phyloP scores from a whole-genome alignment of 2,329 filamentous ascomycete genomes.

The Botrytis cinerea region DNA sequence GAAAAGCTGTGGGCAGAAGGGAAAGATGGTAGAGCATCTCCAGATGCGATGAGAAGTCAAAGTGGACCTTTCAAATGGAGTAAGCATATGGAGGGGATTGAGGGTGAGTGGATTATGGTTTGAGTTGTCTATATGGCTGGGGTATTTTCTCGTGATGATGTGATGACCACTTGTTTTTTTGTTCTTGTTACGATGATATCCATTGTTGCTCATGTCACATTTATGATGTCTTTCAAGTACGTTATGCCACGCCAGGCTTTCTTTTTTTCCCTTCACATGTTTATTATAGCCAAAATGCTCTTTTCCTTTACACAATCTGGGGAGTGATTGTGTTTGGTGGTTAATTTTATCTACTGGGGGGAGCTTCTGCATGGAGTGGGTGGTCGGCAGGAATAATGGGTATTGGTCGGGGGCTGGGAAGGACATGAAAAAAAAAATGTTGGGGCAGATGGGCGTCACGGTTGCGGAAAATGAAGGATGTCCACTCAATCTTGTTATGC shows the following conservation, averaged over 20 bases:
- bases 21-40: conserved; percentile 22
- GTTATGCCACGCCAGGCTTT: not conserved
- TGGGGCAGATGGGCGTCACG: not conserved
- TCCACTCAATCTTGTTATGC: not conserved
- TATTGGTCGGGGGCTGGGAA: not conserved
- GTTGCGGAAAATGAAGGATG: not conserved
- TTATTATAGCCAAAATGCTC: not conserved
- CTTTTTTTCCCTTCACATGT: not conserved
- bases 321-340: not conserved
- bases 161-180: not conserved
- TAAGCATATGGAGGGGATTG: conserved; percentile 44
- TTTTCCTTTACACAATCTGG: not conserved
- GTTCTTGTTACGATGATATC: conserved; percentile 4
- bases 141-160: not conserved
- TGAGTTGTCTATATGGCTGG: conserved; percentile 42
- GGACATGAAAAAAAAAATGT: conserved; percentile 8
- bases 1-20: conserved; percentile 73
- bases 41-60: conserved; percentile 6
- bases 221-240: not conserved
- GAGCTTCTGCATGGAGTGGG: not conserved
- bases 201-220: not conserved
- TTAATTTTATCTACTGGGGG: not conserved
- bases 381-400: not conserved
- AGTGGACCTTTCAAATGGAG: conserved; percentile 39
- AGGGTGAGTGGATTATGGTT: conserved; percentile 69